Base-by-base conservation (phyloP, 495 filamentous ascomycete species). In the Amphirosellinia nigrospora region DNA sequence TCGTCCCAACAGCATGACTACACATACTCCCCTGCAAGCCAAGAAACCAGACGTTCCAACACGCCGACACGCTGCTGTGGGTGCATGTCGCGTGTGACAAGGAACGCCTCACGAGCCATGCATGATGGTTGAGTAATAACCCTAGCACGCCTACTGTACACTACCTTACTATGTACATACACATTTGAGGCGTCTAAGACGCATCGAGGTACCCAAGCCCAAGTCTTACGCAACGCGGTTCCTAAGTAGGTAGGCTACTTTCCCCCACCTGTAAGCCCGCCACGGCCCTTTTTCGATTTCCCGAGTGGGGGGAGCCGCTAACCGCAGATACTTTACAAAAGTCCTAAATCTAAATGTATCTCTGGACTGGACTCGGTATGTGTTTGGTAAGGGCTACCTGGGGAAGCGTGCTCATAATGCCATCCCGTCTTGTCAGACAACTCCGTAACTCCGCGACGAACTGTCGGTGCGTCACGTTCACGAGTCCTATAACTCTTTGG, bases 71-170 rank as follows among this genome's bases (percentile, higher is more conserved):
- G 58, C 58, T 11, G 41, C 61, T 23, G 21, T 45, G 28, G 38
- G 15, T 50, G 61, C 61, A 48, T 48, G 28, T 48, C 43, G 61
- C 43, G 61, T 64, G 61, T 64, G 41, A 50, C 36, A 62, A 38
- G 59, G 38, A 38, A 30, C 19, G 43, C 61, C 43, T 64, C 43
- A 50, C 61, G 61, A 64, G 61, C 26, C 61, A 28, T 64, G 61
- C 61, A 64, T 62, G 59, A 36, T 58, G 55, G 55, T 58, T 58
- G 55, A 58, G 39, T 62, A 62, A 38, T 62, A 45, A 30, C 50
- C 19, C 21, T 16, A 53, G 26, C 26, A 2, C 11, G 9, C 26
- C 13, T 58, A 36, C 15, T 21, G 30, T 36, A 52, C 48, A 52
- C 48, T 52, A 45, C 41, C 7, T 41, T 41, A 41, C 38, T 41